A percentile compares a stretch with the other conserved stretches of the same genome.
These are phyloP conservation scores for Trichaptum fuscoviolaceum DNA, from an alignment of 768 basidiomycete species.

Conservation along the genomic window DNA sequence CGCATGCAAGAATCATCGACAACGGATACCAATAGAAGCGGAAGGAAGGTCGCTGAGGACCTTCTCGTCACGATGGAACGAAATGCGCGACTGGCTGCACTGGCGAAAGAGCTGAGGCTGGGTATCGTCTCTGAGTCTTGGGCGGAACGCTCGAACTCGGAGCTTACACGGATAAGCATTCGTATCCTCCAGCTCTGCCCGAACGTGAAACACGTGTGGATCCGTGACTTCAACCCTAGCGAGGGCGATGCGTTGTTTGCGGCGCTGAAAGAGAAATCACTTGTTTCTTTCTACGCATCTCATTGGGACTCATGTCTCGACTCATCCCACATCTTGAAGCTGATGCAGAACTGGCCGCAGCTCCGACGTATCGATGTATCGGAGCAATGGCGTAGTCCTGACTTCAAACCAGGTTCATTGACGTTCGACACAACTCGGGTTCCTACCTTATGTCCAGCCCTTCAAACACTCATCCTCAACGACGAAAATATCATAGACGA, in stretches of 20 bases:
- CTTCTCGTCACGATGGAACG: neutral
- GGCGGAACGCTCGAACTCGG: neutral
- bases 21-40: neutral
- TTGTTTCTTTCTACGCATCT: neutral
- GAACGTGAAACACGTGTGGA: neutral
- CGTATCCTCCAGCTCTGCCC: neutral
- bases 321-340: neutral
- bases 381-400: neutral
- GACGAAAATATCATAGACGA: no score
- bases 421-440: no score
- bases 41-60: neutral
- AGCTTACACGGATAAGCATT: neutral
- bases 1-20: neutral
- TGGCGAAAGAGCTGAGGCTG: neutral
- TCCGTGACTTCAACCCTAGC: neutral
- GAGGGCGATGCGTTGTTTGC: neutral
- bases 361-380: neutral
- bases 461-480: no score
- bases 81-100: neutral
- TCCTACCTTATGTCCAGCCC: no score
- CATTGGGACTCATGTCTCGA: neutral
- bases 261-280: neutral
- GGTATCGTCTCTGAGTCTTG: neutral
- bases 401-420: no score
- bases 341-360: neutral